A percentile compares a stretch with the other conserved stretches of the same genome.
Evolutionary conservation across 2,329 filamentous ascomycete genomes (phyloP).

Genomic region (Botrytis tulipae): DNA sequence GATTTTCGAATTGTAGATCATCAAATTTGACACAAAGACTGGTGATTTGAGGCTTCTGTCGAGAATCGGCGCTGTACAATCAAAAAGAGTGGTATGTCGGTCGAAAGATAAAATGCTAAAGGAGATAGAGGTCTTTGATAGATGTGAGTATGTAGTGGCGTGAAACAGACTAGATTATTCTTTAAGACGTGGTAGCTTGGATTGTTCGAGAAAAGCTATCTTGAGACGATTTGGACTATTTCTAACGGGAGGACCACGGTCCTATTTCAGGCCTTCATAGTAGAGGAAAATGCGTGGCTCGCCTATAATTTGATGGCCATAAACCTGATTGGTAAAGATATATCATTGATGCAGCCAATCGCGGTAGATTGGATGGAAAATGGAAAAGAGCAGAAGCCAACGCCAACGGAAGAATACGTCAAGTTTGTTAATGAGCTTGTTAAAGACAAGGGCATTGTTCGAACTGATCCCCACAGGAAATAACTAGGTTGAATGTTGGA

Average conservation of each 20-base stretch:
- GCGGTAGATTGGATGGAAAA: conserved; percentile 42
- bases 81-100: conserved; percentile 21
- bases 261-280: conserved; percentile 42
- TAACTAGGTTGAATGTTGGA: conserved; percentile 36
- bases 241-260: conserved; percentile 37
- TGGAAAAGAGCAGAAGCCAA: conserved; percentile 28
- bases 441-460: conserved; percentile 36
- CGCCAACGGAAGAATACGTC: conserved; percentile 37
- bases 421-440: conserved; percentile 31
- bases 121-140: conserved; percentile 27
- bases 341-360: conserved; percentile 41
- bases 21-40: conserved; percentile 23
- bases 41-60: conserved; percentile 25
- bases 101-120: conserved; percentile 24
- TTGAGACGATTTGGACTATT: conserved; percentile 35
- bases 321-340: conserved; percentile 47
- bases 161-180: conserved; percentile 34
- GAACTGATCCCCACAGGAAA: conserved; percentile 37
- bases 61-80: conserved; percentile 25
- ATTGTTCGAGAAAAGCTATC: conserved; percentile 32
- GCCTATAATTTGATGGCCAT: conserved; percentile 43
- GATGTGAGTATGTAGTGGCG: conserved; percentile 29
- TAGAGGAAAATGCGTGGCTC: conserved; percentile 43
- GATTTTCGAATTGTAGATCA: conserved; percentile 9
- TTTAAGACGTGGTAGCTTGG: conserved; percentile 28